A percentile compares a stretch with the other conserved stretches of the same genome.
These are phyloP conservation scores for Datisca glomerata DNA, from an alignment of 306 rosid species.

Conservation along the genomic window DNA sequence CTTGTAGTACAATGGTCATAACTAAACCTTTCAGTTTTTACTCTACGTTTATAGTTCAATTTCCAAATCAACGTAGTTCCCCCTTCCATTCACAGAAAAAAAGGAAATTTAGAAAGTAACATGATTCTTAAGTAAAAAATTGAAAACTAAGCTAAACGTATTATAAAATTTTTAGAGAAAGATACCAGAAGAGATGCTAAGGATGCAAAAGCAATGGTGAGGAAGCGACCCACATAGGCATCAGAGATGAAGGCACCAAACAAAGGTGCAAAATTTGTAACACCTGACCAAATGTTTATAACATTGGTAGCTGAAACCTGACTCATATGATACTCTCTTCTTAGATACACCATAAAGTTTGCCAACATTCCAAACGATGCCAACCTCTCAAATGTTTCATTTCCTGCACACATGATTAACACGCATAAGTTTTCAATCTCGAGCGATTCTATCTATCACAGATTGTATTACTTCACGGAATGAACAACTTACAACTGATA, in stretches of 20 bases:
- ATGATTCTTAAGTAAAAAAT: no score
- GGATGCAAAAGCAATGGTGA: conserved; percentile 59
- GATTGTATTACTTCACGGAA: not conserved
- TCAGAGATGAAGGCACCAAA: conserved; percentile 82
- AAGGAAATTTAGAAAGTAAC: no score
- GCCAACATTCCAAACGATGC: conserved; percentile 62
- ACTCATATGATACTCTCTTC: conserved; percentile 43
- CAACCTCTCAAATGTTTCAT: conserved; percentile 77
- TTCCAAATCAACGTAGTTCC: no score
- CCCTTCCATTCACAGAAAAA: no score
- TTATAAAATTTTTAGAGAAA: no score
- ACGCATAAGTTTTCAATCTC: not conserved
- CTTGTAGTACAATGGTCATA: no score
- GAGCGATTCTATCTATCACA: not conserved
- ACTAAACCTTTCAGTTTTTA: no score
- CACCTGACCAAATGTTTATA: conserved; percentile 47
- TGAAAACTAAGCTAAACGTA: no score
- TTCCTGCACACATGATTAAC: conserved; percentile 29
- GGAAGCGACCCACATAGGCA: conserved; percentile 64
- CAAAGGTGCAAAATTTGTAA: conserved; percentile 51
- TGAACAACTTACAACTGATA: no score
- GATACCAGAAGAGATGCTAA: conserved; percentile 37
- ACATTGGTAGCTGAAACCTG: conserved; percentile 60
- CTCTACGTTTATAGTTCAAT: no score
- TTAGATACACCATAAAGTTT: conserved; percentile 73